Conservation (phyloP, 768 basidiomycete genomes). For the Tulasnella calospora region DNA sequence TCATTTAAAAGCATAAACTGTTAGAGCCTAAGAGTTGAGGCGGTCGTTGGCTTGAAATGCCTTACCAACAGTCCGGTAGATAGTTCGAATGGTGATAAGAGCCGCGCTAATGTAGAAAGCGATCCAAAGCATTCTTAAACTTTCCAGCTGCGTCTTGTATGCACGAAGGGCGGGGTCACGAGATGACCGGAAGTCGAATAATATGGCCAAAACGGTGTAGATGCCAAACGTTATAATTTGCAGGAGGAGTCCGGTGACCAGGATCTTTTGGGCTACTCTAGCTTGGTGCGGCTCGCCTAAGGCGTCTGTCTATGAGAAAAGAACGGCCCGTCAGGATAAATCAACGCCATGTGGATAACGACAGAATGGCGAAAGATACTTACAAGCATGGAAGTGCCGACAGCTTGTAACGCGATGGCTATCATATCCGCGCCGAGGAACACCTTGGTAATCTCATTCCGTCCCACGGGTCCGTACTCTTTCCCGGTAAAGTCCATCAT, state of each 20-base stretch:
- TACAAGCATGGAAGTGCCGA: conserved; percentile 16
- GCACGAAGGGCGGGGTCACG: neutral
- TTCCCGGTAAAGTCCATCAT: conserved; percentile 26
- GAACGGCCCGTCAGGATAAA: neutral
- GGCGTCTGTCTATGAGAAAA: neutral
- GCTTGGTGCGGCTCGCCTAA: neutral
- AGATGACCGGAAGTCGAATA: conserved; percentile 2
- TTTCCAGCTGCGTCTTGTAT: neutral
- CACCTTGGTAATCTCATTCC: conserved; percentile 26
- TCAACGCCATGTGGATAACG: neutral
- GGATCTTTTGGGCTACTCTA: neutral
- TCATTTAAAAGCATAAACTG: too few relatives aligned
- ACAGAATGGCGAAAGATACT: too few relatives aligned
- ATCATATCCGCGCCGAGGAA: conserved; percentile 26
- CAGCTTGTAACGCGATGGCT: conserved; percentile 23
- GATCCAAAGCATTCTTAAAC: conserved; percentile 22
- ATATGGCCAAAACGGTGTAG: conserved; percentile 14
- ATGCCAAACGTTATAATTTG: conserved; percentile 25
- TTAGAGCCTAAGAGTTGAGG: neutral
- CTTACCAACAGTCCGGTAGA: conserved; percentile 27
- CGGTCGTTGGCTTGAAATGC: neutral
- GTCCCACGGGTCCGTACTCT: conserved; percentile 3
- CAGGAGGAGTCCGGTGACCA: conserved; percentile 25
- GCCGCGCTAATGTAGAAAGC: conserved; percentile 25
- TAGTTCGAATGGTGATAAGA: conserved; percentile 19